These are phyloP conservation scores for Phytophthora capsici DNA, from an alignment of 352 stramenopile species.

Conservation along the genomic window DNA sequence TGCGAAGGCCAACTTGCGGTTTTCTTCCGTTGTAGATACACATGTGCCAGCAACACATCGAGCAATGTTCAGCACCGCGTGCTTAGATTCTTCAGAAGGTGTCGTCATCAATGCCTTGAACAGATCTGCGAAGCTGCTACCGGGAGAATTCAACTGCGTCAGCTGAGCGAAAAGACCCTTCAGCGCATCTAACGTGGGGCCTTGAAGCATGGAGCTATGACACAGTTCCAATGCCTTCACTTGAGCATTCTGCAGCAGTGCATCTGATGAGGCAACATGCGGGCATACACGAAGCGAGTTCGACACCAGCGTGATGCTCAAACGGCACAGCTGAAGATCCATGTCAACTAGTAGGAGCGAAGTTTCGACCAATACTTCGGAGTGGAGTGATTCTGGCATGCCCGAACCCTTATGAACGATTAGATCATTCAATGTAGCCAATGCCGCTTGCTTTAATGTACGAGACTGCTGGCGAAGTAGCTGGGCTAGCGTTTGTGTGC, in stretches of 20 bases:
- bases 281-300: constrained; percentile 78
- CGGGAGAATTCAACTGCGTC: constrained; percentile 55
- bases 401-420: constrained; percentile 78
- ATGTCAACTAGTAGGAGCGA: constrained; percentile 92
- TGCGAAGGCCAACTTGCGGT: constrained; percentile 73
- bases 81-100: constrained; percentile 77
- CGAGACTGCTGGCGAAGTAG: constrained; percentile 96
- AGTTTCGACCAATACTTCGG: constrained; percentile 91
- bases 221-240: constrained; percentile 88
- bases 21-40: constrained; percentile 52
- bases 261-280: constrained; percentile 57
- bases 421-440: constrained; percentile 93
- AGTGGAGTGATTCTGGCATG: constrained; percentile 84
- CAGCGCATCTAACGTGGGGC: constrained; percentile 61
- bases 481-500: constrained; percentile 86
- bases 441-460: constrained; percentile 93
- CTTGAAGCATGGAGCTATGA: constrained; percentile 93
- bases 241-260: constrained; percentile 73
- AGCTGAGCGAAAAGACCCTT: constrained; percentile 73
- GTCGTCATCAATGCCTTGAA: constrained; percentile 82
- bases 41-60: constrained; percentile 92
- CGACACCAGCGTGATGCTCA: constrained; percentile 91
- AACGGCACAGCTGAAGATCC: constrained; percentile 97
- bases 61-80: constrained; percentile 94
- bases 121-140: constrained; percentile 88